Percentiles rank a stretch among this genome's conserved stretches.
Evolutionary conservation across 306 rosid genomes (phyloP).

Genomic region (Vigna unguiculata): DNA sequence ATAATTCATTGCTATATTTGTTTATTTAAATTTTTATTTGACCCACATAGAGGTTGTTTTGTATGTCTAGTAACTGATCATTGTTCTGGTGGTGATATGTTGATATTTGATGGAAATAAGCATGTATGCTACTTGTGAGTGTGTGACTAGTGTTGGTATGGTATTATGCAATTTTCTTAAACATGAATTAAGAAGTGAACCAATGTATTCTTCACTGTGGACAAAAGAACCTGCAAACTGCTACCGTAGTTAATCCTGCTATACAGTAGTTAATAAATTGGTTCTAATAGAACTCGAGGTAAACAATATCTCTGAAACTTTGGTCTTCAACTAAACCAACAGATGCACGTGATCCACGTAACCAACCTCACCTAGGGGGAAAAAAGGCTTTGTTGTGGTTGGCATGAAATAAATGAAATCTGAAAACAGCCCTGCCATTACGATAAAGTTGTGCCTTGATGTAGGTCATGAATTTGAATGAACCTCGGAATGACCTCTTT

Average conservation of each 20-base stretch:
- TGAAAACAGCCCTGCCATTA: too few species aligned
- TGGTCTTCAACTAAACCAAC: too few species aligned
- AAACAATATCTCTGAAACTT: too few species aligned
- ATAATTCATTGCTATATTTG: slow-evolving; percentile 44
- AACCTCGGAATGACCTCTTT: too few species aligned
- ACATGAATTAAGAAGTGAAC: background rate
- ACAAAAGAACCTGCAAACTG: slow-evolving; percentile 21
- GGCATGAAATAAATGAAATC: too few species aligned
- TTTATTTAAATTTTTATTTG: background rate
- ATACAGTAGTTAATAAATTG: background rate
- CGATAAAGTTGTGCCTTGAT: too few species aligned
- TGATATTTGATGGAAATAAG: slow-evolving; percentile 27
- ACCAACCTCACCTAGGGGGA: too few species aligned
- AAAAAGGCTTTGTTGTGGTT: too few species aligned
- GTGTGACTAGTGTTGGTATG: background rate
- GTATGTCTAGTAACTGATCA: slow-evolving; percentile 26
- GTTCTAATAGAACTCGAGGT: background rate
- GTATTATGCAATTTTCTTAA: background rate
- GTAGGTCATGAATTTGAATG: too few species aligned
- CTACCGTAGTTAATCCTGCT: slow-evolving; percentile 19
- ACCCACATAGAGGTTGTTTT: background rate
- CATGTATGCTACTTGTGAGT: slow-evolving; percentile 4
- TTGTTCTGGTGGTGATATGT: background rate
- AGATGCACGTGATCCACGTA: too few species aligned
- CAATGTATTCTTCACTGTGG: slow-evolving; percentile 16